phyloP scores from a whole-genome alignment of 2,329 filamentous ascomycete genomes.

The Xylariomycetidae sp. region DNA sequence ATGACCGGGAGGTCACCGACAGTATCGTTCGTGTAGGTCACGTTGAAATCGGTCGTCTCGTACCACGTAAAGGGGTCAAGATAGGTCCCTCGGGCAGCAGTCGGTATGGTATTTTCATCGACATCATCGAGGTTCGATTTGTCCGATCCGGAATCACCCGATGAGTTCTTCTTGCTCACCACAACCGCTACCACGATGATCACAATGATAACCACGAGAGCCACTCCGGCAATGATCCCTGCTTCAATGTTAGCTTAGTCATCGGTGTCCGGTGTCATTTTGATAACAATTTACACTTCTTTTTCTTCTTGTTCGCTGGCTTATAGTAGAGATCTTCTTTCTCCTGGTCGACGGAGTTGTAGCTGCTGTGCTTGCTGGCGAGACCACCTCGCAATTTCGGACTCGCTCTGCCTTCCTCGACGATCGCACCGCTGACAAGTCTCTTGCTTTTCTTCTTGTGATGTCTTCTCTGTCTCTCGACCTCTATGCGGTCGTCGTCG shows the following conservation, averaged over 20 bases:
- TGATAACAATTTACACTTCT: slow-evolving; percentile 50
- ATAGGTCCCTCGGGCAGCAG: slow-evolving; percentile 65
- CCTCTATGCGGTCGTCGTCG: slow-evolving; percentile 11
- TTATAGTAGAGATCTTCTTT: slow-evolving; percentile 37
- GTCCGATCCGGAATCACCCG: slow-evolving; percentile 20
- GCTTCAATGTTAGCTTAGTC: slow-evolving; percentile 20
- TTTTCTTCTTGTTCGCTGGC: slow-evolving; percentile 51
- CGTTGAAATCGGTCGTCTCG: slow-evolving; percentile 85
- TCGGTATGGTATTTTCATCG: slow-evolving; percentile 54
- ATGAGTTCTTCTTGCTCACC: slow-evolving; percentile 57
- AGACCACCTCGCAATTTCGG: slow-evolving; percentile 39
- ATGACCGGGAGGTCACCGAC: slow-evolving; percentile 88
- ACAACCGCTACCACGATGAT: slow-evolving; percentile 65
- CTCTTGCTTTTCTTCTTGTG: slow-evolving; percentile 48
- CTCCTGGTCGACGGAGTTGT: slow-evolving; percentile 46
- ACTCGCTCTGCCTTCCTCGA: slow-evolving; percentile 59
- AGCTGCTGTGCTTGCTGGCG: slow-evolving; percentile 35
- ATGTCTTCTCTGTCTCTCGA: slow-evolving; percentile 24
- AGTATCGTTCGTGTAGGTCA: slow-evolving; percentile 82
- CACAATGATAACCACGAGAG: slow-evolving; percentile 56
- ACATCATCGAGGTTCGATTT: slow-evolving; percentile 48
- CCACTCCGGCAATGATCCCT: slow-evolving; percentile 54
- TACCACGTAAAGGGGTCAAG: slow-evolving; percentile 91
- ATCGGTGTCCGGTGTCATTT: not conserved
- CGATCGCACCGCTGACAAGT: slow-evolving; percentile 64